These are phyloP conservation scores for Wickerhamomyces subpelliculosus DNA, from an alignment of 805 yeast species.

Conservation along the genomic window DNA sequence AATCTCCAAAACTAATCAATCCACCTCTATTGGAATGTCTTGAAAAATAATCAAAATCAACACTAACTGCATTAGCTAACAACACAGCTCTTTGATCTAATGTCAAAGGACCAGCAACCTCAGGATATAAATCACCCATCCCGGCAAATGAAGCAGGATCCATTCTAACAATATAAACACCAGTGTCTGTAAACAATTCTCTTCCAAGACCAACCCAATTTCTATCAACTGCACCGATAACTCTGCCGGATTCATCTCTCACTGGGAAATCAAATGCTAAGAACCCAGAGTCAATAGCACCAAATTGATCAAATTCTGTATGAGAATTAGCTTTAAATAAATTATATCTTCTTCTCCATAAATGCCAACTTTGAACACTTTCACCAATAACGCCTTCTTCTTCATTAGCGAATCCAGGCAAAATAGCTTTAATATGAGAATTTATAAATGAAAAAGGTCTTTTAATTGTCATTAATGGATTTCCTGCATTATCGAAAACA, in stretches of 20 bases:
- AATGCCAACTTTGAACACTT: constrained; percentile 88
- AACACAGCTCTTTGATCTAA: constrained; percentile 81
- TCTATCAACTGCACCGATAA: constrained; percentile 75
- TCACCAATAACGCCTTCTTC: constrained; percentile 64
- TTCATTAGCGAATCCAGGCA: constrained; percentile 46
- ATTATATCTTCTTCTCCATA: constrained; percentile 87
- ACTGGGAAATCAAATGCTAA: constrained; percentile 84
- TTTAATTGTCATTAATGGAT: constrained; percentile 54
- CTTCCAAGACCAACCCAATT: constrained; percentile 95
- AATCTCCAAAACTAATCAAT: constrained; percentile 9
- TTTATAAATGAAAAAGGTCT: constrained; percentile 87
- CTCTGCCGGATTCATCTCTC: constrained; percentile 44
- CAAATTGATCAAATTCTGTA: constrained; percentile 63
- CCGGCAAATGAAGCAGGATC: constrained; percentile 65
- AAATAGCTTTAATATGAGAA: constrained; percentile 70
- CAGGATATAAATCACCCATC: constrained; percentile 43
- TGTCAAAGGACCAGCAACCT: constrained; percentile 44
- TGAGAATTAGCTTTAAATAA: constrained; percentile 45
- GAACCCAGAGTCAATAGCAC: constrained; percentile 80
- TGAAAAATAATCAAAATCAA: constrained; percentile 96
- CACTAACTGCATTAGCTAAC: constrained; percentile 81
- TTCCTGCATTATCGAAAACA: constrained; percentile 58
- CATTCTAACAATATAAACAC: constrained; percentile 82
- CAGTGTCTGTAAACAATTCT: constrained; percentile 91
- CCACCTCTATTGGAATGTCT: constrained; percentile 58